Evolutionary conservation across 140 eudicot genomes (phyloP).

Genomic region (Flaveria floridana): DNA sequence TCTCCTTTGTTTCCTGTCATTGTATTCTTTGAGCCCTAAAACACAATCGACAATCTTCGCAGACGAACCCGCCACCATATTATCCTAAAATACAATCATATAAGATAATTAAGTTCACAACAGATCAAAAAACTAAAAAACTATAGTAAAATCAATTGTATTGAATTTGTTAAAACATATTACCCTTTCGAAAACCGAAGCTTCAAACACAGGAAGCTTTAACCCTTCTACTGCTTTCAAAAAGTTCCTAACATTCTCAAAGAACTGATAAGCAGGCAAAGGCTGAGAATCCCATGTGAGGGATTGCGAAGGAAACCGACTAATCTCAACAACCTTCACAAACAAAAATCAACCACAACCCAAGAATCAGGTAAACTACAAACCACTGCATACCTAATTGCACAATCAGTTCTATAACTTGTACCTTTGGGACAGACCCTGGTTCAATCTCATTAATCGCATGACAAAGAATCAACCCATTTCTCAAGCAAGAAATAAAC

Average conservation of each 20-base stretch:
- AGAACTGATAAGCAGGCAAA: constrained; percentile 91
- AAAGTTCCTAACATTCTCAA: constrained; percentile 82
- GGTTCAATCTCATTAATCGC: constrained; percentile 80
- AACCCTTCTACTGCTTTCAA: constrained; percentile 66
- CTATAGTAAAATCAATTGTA: not conserved
- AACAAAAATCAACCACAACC: constrained; percentile 9
- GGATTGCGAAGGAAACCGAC: constrained; percentile 41
- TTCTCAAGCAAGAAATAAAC: constrained; percentile 84
- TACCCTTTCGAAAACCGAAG: constrained; percentile 88
- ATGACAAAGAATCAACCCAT: constrained; percentile 80
- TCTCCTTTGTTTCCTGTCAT: constrained; percentile 69
- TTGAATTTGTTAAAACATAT: not conserved
- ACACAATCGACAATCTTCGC: constrained; percentile 84
- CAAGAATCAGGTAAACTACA: not conserved
- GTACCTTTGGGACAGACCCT: constrained; percentile 83
- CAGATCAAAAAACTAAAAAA: not conserved
- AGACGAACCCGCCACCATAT: constrained; percentile 72
- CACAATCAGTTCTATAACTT: not conserved
- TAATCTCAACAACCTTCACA: constrained; percentile 66
- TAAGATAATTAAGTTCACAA: not conserved
- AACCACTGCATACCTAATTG: not conserved
- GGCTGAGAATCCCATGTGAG: constrained; percentile 75
- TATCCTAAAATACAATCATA: constrained; percentile 49
- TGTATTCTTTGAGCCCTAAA: constrained; percentile 69
- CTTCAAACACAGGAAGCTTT: constrained; percentile 76